These are phyloP conservation scores for Rhodotorula sp. DNA, from an alignment of 1,284 basidiomycete species.

Conservation along the genomic window DNA sequence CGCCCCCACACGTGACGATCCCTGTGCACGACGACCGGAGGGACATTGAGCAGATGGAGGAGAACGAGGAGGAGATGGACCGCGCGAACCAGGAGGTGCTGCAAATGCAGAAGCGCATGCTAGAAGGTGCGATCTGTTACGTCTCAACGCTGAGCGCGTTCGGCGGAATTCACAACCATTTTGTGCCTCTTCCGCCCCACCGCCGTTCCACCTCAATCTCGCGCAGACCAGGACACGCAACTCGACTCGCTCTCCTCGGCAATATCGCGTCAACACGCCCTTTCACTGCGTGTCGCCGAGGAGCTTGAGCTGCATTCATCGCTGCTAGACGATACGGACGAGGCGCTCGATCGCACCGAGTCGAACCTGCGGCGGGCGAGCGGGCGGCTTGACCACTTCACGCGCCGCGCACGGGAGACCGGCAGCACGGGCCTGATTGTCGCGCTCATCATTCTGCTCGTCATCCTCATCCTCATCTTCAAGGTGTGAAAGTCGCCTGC, in stretches of 20 bases:
- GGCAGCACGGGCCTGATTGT: constrained; percentile 39
- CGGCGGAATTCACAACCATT: neutral
- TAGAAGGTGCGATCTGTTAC: constrained; percentile 32
- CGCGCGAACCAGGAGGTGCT: constrained; percentile 44
- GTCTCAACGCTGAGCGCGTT: neutral
- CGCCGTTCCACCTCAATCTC: too few relatives aligned
- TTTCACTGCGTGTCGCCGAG: constrained; percentile 45
- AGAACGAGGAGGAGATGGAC: constrained; percentile 44
- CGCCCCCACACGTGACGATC: constrained; percentile 23
- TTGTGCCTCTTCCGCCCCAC: too few relatives aligned
- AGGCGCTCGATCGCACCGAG: constrained; percentile 43
- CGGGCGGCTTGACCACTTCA: constrained; percentile 40
- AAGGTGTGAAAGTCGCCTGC: constrained; percentile 21
- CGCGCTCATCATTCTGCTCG: constrained; percentile 38
- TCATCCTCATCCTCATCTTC: constrained; percentile 41
- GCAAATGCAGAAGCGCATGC: constrained; percentile 44
- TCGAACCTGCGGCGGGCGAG: constrained; percentile 40
- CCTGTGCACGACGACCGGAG: constrained; percentile 22
- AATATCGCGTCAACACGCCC: constrained; percentile 44
- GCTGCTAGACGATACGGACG: constrained; percentile 46
- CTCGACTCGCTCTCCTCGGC: constrained; percentile 44
- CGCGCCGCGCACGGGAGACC: constrained; percentile 37
- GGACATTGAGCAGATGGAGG: constrained; percentile 39
- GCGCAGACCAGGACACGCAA: constrained; percentile 44
- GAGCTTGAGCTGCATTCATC: constrained; percentile 45